Conservation (phyloP, 352 stramenopile genomes). For the Pythium myriotylum region DNA sequence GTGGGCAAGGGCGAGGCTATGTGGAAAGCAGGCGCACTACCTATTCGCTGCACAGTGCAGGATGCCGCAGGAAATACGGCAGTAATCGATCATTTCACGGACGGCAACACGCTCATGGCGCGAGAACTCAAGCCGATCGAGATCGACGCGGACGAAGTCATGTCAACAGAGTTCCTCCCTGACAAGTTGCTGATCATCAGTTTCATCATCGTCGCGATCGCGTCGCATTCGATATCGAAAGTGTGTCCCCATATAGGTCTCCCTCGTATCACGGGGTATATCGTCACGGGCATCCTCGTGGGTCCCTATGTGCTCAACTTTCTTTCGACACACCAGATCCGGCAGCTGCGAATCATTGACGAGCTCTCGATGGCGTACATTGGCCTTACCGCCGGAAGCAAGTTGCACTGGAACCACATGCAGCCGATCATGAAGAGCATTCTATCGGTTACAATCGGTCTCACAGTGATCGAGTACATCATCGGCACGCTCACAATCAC, state of each 20-base stretch:
- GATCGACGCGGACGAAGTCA: constrained; percentile 47
- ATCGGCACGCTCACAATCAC: constrained; percentile 67
- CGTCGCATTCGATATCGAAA: constrained; percentile 63
- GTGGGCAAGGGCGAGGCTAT: constrained; percentile 50
- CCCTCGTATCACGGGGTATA: constrained; percentile 67
- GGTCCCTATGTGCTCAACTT: constrained; percentile 71
- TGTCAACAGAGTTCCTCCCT: constrained; percentile 57
- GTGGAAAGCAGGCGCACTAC: constrained; percentile 63
- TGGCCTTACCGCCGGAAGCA: constrained; percentile 58
- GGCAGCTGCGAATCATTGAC: constrained; percentile 59
- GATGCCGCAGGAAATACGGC: constrained; percentile 55
- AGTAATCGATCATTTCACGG: constrained; percentile 59
- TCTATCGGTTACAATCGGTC: constrained; percentile 43
- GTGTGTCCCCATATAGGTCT: constrained; percentile 60
- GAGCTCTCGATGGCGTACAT: constrained; percentile 72
- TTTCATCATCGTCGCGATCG: constrained; percentile 64
- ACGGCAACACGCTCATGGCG: constrained; percentile 65
- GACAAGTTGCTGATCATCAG: constrained; percentile 51
- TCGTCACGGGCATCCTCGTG: constrained; percentile 63
- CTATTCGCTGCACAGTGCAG: constrained; percentile 51
- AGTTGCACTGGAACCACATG: constrained; percentile 69
- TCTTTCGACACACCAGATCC: constrained; percentile 45
- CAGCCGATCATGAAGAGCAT: constrained; percentile 66
- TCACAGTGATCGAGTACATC: constrained; percentile 65
- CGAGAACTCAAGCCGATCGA: constrained; percentile 66